Evolutionary conservation across 1,284 basidiomycete species (phyloP), one percentile per base, ranked within the genome.

Genomic region (Coniferiporia sulphurascens): DNA sequence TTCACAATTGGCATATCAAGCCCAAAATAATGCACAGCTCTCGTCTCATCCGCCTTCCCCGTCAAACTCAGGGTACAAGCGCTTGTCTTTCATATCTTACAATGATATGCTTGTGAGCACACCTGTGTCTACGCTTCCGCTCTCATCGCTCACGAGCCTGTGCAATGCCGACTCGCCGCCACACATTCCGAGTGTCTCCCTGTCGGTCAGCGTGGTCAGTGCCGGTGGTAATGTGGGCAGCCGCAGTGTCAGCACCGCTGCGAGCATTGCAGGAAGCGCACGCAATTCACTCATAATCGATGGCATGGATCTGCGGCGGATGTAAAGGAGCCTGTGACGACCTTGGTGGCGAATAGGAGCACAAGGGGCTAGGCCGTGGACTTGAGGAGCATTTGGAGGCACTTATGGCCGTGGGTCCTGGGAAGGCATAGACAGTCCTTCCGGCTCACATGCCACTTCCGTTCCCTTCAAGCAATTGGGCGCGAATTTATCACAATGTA

Each of bases 71-170:
- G 73, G 76, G 52, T 76, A 77, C 45, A 85, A 92, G 66, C 84
- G 88, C 0, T 80, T 95, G 34, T 91, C 89, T 0, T 94, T 93
- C 77, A 81, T 94, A 71, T 89, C 89, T 1, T 93, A 93, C 71
- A 83, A 86, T 44, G 92, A 95, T 70, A 79, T 94, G 4, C 81
- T 94, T 44, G 77, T 86, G 0, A 89, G 86, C 0, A 85, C 89
- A 0, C 92, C 92, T 0, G 77, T 85, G 0, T 79, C 86, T 2
- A 84, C 86, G 9, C 79, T 86, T 32, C 82, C 89, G 0, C 79
- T 95, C 2, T 83, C 84, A 0, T 83, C 84, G 2, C 80, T 93
- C 56, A 91, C 90, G 0, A 82, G 79, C 0, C 77, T 80, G 0
- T 78, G 79, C 0, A 75, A 78, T 0, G 66, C 71, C 12, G 79